These are phyloP conservation scores for Claviceps lovelessii DNA, from an alignment of 2,329 filamentous ascomycete genomes.

Conservation along the genomic window DNA sequence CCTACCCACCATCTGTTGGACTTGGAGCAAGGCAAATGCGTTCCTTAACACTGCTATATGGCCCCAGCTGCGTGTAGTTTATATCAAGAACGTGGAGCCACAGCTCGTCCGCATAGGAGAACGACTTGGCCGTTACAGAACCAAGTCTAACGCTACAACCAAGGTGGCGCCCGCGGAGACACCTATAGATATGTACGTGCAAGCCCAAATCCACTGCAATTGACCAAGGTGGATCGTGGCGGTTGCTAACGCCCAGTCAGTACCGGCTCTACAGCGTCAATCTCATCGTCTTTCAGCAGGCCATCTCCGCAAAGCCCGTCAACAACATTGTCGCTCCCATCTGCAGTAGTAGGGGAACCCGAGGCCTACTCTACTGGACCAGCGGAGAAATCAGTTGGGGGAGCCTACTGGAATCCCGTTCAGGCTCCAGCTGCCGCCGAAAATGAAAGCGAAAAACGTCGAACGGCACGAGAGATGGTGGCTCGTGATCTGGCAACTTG, in stretches of 20 bases:
- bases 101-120: constrained; percentile 87
- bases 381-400: constrained; percentile 10
- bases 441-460: constrained; percentile 39
- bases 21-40: constrained; percentile 51
- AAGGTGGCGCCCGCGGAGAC: not conserved
- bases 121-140: constrained; percentile 62
- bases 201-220: not conserved
- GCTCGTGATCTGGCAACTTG: constrained; percentile 66
- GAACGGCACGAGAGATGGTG: constrained; percentile 51
- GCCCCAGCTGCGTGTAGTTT: constrained; percentile 67
- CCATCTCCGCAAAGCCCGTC: constrained; percentile 18
- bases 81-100: constrained; percentile 86
- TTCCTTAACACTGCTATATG: constrained; percentile 68
- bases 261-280: constrained; percentile 10
- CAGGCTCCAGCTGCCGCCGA: constrained; percentile 30
- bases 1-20: constrained; percentile 57
- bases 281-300: constrained; percentile 21
- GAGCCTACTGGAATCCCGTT: constrained; percentile 20
- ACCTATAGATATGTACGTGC: not conserved
- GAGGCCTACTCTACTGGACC: constrained; percentile 15
- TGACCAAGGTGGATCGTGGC: not conserved
- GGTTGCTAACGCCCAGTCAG: not conserved
- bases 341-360: constrained; percentile 8
- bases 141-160: constrained; percentile 19
- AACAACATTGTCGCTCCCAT: constrained; percentile 18